phyloP scores from a whole-genome alignment of 306 rosid genomes.

The Dryas alaskensis region DNA sequence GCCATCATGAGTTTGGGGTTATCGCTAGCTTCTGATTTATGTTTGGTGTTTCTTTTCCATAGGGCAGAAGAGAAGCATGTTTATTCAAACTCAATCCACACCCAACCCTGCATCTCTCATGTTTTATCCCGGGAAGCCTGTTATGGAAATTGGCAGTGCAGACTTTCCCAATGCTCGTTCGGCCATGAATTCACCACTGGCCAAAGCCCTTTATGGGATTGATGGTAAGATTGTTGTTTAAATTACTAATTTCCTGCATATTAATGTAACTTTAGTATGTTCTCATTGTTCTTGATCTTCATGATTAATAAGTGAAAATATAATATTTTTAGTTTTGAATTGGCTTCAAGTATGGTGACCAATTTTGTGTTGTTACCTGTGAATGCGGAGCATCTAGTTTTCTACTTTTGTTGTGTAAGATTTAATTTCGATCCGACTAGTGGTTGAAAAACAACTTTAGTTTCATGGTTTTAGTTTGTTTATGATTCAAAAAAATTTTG shows the following conservation, averaged over 20 bases:
- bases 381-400: neutral
- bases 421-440: neutral
- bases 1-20: neutral
- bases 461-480: neutral
- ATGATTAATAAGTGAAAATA: neutral
- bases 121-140: constrained; percentile 65
- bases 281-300: neutral
- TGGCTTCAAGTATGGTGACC: neutral
- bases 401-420: neutral
- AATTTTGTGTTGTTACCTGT: neutral
- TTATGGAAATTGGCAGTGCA: constrained; percentile 94
- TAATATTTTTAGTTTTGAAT: neutral
- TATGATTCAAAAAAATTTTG: neutral
- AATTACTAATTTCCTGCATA: neutral
- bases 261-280: neutral
- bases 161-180: constrained; percentile 89
- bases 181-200: constrained; percentile 83
- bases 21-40: neutral
- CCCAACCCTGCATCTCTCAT: constrained; percentile 68
- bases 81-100: constrained; percentile 65
- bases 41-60: constrained; percentile 3
- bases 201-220: constrained; percentile 69
- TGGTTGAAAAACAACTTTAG: neutral
- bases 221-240: constrained; percentile 46
- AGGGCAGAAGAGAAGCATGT: constrained; percentile 70